A percentile compares a stretch with the other conserved stretches of the same genome.
Evolutionary conservation across 2,329 filamentous ascomycete species (phyloP).

Genomic region (Ophidiomyces ophidiicola): DNA sequence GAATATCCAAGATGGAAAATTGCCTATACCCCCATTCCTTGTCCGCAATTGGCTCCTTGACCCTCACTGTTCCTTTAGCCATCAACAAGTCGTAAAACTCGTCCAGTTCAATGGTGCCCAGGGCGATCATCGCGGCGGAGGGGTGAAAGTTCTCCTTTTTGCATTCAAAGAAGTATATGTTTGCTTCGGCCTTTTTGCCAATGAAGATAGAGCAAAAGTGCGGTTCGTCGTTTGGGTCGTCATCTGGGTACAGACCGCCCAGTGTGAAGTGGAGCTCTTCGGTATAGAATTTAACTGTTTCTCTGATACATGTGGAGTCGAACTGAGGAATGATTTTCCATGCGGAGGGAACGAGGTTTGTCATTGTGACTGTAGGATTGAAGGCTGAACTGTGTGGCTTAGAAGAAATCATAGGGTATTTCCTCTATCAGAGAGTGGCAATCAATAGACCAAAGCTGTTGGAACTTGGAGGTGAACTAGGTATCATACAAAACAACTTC

Average conservation of each 20-base stretch:
- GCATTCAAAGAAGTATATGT: constrained; percentile 17
- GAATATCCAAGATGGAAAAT: constrained; percentile 14
- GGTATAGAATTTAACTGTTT: constrained; percentile 17
- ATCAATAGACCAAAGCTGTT: no score
- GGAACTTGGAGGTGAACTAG: no score
- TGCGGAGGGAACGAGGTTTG: constrained; percentile 10
- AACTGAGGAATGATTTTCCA: constrained; percentile 19
- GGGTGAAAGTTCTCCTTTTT: constrained; percentile 11
- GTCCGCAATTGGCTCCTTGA: constrained; percentile 12
- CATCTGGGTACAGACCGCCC: constrained; percentile 15
- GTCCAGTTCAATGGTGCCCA: constrained; percentile 16
- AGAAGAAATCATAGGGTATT: no score
- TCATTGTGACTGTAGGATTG: constrained; percentile 1
- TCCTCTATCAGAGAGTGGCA: no score
- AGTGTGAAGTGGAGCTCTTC: constrained; percentile 16
- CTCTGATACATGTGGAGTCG: constrained; percentile 13
- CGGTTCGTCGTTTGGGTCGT: constrained; percentile 11
- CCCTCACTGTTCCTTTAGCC: constrained; percentile 11
- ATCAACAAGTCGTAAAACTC: constrained; percentile 14
- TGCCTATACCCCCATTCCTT: constrained; percentile 15
- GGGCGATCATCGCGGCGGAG: constrained; percentile 15
- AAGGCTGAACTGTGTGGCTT: no score
- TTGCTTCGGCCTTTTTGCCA: constrained; percentile 16
- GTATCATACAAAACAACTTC: no score
- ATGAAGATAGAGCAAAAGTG: constrained; percentile 17